Base-by-base conservation (phyloP, 192 early-diverging fungal species). In the Backusella tarrabulga region DNA sequence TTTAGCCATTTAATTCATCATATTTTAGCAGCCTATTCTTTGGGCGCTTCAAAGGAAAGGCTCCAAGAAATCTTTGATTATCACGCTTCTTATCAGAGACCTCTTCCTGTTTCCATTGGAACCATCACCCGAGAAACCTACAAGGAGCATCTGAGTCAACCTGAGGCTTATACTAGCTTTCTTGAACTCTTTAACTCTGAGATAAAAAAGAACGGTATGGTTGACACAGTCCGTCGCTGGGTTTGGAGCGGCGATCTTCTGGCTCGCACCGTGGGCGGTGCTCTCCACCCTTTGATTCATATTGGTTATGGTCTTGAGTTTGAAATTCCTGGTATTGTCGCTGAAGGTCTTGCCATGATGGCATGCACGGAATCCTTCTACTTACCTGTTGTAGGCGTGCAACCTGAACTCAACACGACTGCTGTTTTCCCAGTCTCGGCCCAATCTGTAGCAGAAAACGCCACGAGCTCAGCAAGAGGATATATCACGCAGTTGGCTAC, bases 221-320 rank as follows among this genome's bases (percentile, higher is more conserved):
- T 77, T 26, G 54, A 76, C 14, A 85, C 81, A 1, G 77, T 87
- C 9, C 54, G 76, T 26, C 75, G 86, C 3, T 91, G 86, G 46
- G 80, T 85, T 6, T 85, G 87, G 32, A 80, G 87, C 67, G 42
- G 80, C 1, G 81, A 84, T 34, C 41, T 90, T 5, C 68, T 90
- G n/a, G 77, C 74, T 5, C 67, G 84, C 34, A 74, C 81, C 0
- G 82, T 91, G 67, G 84, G 83, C 72, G 90, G 88, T 14, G 80
- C 85, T 4, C 83, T 85, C 63, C 89, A 91, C 71, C 90, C 90
- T 23, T 71, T 91, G n/a, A 90, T 91, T 68, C 88, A 89, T 79
- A 66, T 91, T 23, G 89, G 90, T 6, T 90, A 90, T 74, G 90
- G 87, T 1, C 38, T 90, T n/a, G 90, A 91, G 74, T 91, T 90